Base-by-base conservation (phyloP, 208 protist genomes). In the Trypanosoma cruzi region DNA sequence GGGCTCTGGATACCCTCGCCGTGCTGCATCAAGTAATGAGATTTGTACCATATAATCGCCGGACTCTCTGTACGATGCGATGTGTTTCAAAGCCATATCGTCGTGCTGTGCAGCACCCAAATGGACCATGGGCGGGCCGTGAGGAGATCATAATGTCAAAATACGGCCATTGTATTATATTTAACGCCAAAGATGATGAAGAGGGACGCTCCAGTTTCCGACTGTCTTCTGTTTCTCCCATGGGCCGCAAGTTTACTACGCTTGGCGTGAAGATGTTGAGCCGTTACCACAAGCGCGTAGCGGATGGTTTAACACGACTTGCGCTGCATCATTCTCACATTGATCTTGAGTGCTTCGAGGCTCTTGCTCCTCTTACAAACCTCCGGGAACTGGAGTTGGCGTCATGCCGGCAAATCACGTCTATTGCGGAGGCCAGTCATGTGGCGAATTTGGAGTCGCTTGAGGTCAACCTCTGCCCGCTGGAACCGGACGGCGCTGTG, bases 41-140 rank as follows among this genome's bases (percentile, higher is more conserved):
- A 63, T 94, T 85, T 69, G 85, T 94, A 13, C 89, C 89, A n/a
- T 92, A 86, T 61, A 94, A 94, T 58, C 77, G 89, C n/a, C 89
- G 89, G 57, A 94, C 89, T 4, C 78, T 94, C 44, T 89, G 82
- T 1, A 37, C 86, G 20, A 77, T 94, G 84, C 89, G 89, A 1
- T 94, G 89, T 62, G 86, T 94, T 0, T 90, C 89, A 28, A 82
- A 86, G 50, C 84, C 84, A 0, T 94, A 89, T 57, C 85, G 89
- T 26, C 85, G 84, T 40, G 89, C 82, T 20, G 85, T 94, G 32
- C 89, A 94, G 79, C 83, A 78, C 64, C 67, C 66, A 10, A 60
- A 80, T 20, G 80, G 89, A 34, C 82, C 89, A 13, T 94, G 89
- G 86, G 75, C 84, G 0, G 52, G 65, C 26, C 77, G 85, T 73